Conservation (phyloP, 2,329 filamentous ascomycete genomes). For the Cordyceps tenuipes region DNA sequence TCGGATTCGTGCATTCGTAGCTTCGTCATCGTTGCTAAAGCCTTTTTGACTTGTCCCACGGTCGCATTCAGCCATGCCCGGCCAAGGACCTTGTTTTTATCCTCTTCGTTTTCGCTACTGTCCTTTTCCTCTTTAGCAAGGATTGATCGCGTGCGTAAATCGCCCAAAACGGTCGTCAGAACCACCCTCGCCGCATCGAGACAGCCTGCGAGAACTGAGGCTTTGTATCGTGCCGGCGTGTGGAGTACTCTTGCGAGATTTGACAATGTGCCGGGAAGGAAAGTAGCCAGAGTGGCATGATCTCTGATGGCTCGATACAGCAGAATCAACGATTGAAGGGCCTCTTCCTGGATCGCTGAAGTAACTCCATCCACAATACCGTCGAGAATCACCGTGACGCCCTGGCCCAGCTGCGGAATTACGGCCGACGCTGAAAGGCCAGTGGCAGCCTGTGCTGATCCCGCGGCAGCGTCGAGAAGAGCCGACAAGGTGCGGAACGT, state of each 20-base stretch:
- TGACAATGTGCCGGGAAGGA: slow-evolving; percentile 83
- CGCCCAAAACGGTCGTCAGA: slow-evolving; percentile 47
- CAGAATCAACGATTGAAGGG: slow-evolving; percentile 54
- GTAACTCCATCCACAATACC: slow-evolving; percentile 57
- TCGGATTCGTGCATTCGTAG: slow-evolving; percentile 61
- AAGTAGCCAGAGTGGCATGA: slow-evolving; percentile 67
- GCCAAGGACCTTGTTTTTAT: slow-evolving; percentile 32
- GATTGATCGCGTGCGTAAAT: slow-evolving; percentile 45
- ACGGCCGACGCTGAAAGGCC: slow-evolving; percentile 48
- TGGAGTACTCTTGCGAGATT: slow-evolving; percentile 68
- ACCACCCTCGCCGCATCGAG: slow-evolving; percentile 50
- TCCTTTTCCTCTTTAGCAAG: slow-evolving; percentile 27
- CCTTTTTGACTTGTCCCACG: slow-evolving; percentile 70
- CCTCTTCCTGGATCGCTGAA: slow-evolving; percentile 61
- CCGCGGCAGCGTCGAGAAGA: slow-evolving; percentile 53
- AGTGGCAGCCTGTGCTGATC: slow-evolving; percentile 39
- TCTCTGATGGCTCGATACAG: slow-evolving; percentile 60
- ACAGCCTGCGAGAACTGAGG: slow-evolving; percentile 52
- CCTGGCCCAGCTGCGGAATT: slow-evolving; percentile 73
- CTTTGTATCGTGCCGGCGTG: slow-evolving; percentile 51
- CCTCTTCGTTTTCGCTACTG: slow-evolving; percentile 15
- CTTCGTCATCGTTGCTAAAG: slow-evolving; percentile 68
- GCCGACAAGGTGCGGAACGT: slow-evolving; percentile 61
- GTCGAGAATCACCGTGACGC: slow-evolving; percentile 72
- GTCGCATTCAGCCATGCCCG: slow-evolving; percentile 72